These are phyloP conservation scores for Colletotrichum orchidophilum DNA, from an alignment of 2,329 filamentous ascomycete species.

Conservation along the genomic window DNA sequence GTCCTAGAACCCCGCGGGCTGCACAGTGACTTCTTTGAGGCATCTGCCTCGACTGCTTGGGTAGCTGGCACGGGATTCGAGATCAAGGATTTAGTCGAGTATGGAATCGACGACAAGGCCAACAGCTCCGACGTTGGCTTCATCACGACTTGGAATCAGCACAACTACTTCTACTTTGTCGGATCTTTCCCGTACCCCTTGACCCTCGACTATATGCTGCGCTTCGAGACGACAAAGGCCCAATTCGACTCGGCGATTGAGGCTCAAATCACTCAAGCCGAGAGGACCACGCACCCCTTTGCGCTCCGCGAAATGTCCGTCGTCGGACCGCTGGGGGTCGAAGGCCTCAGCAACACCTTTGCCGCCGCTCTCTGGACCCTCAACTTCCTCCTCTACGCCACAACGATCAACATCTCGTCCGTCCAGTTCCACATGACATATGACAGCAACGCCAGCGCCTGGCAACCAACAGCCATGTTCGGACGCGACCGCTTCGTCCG, in stretches of 20 bases:
- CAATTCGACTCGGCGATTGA: slow-evolving; percentile 23
- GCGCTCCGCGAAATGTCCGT: slow-evolving; percentile 29
- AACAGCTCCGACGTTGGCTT: slow-evolving; percentile 24
- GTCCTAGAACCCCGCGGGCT: slow-evolving; percentile 19
- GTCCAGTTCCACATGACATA: slow-evolving; percentile 31
- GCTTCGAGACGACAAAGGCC: slow-evolving; percentile 24
- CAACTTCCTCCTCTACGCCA: slow-evolving; percentile 26
- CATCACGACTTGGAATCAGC: slow-evolving; percentile 26
- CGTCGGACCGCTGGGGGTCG: slow-evolving; percentile 22
- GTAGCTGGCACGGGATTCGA: slow-evolving; percentile 28
- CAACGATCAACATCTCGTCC: slow-evolving; percentile 28
- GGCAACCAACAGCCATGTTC: slow-evolving; percentile 30
- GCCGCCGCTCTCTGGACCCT: slow-evolving; percentile 26
- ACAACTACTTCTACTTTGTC: slow-evolving; percentile 31
- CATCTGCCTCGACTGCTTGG: slow-evolving; percentile 27
- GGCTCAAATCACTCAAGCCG: slow-evolving; percentile 18
- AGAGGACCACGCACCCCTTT: slow-evolving; percentile 12
- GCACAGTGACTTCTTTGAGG: slow-evolving; percentile 27
- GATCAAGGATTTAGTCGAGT: slow-evolving; percentile 9
- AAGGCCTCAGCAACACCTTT: slow-evolving; percentile 28
- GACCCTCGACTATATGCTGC: slow-evolving; percentile 31
- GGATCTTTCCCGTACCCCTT: slow-evolving; percentile 23
- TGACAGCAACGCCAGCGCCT: slow-evolving; percentile 28
- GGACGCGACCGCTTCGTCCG: slow-evolving; percentile 30
- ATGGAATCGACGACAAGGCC: slow-evolving; percentile 11